Base-by-base conservation (phyloP, 345 rosid genomes). In the Boechera divaricarpa region DNA sequence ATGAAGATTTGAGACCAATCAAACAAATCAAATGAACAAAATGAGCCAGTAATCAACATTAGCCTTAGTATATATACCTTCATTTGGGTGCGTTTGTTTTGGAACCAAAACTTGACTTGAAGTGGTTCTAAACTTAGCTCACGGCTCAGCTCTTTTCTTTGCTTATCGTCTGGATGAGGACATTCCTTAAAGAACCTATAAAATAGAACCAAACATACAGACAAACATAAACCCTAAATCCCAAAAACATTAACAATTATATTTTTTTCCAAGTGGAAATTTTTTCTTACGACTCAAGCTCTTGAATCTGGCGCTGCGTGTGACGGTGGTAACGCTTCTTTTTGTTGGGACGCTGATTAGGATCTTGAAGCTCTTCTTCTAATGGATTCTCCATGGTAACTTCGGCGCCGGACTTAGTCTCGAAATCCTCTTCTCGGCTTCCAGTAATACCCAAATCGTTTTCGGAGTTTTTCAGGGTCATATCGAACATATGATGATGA, bases 51-150 rank as follows among this genome's bases (percentile, higher is more conserved):
- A 31, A 62, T 52, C 7, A 9, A 52, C 38, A 42, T 16, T 44
- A 44, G 70, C n/a, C 10, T 12, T 41, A 47, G 54, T 36, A 60
- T 44, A 16, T 57, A 29, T 60, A 92, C 98, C 98, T 94, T 94
- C 92, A 90, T 88, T 81, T 92, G 98, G 21, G 98, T 94, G 18
- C 97, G 98, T 81, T 92, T 92, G 85, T 92, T 94, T 85, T 94
- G 98, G 82, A 94, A 94, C 98, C 98, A 94, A 79, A 94, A 94
- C 70, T 94, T 94, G 70, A 94, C 84, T 79, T 94, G 98, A 70
- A 94, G 78, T 58, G 97, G 97, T 77, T 92, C 97, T 53, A 94
- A 70, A 48, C 80, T 86, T 59, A 94, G 85, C 76, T 89, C 90
- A 0, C 95, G 85, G 53, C 98, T 82, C 48, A 94, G 86, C 75